Conservation (phyloP, 371 early-diverging fungal genomes). For the Apophysomyces sp. region DNA sequence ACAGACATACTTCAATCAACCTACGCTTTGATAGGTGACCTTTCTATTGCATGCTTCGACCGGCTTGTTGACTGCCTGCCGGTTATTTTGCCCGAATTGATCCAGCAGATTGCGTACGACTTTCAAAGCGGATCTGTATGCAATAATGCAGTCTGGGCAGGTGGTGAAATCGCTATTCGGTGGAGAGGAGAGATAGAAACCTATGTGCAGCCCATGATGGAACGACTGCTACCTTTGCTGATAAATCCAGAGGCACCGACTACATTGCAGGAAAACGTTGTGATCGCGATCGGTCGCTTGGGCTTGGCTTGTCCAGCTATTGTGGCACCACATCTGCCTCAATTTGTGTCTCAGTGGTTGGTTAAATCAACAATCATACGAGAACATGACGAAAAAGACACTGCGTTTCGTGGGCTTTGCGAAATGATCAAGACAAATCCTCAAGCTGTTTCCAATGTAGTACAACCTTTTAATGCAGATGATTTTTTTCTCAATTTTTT, state of each 20-base stretch:
- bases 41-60: conserved; percentile 82
- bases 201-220: conserved; percentile 70
- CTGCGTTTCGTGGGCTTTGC: conserved; percentile 90
- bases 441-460: conserved; percentile 61
- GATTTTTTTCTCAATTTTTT: not conserved
- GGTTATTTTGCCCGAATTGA: conserved; percentile 71
- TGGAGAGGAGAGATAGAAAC: conserved; percentile 58
- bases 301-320: conserved; percentile 74
- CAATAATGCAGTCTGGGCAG: conserved; percentile 96
- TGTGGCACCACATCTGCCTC: conserved; percentile 67
- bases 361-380: conserved; percentile 57
- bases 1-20: conserved; percentile 90
- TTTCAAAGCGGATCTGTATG: conserved; percentile 66
- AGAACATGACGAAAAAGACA: conserved; percentile 91
- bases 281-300: conserved; percentile 89
- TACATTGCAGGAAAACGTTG: conserved; percentile 84
- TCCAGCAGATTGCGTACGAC: conserved; percentile 69
- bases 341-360: conserved; percentile 75
- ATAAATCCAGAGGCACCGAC: conserved; percentile 49
- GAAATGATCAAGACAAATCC: conserved; percentile 80
- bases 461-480: not conserved
- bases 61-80: conserved; percentile 71
- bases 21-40: conserved; percentile 92
- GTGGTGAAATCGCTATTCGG: conserved; percentile 90
- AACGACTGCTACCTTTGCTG: conserved; percentile 73